phyloP scores from a whole-genome alignment of 176 grass and related monocot species.

The Phoenix dactylifera region DNA sequence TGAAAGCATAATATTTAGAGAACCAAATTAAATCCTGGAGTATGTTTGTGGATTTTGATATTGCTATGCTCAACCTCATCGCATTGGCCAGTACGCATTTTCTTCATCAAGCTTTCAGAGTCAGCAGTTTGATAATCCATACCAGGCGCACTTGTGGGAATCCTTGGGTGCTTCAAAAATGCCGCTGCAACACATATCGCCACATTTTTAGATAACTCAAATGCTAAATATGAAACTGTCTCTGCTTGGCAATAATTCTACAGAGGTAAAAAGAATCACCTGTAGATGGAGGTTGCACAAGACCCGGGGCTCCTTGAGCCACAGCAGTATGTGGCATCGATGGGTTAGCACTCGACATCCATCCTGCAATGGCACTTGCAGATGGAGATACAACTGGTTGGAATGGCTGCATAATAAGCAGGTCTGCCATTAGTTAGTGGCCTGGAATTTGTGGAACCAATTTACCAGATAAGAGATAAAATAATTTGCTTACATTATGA shows the following conservation, averaged over 20 bases:
- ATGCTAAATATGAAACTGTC: too few relatives aligned
- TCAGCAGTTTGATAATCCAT: slow-evolving; percentile 97
- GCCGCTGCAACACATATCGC: slow-evolving; percentile 40
- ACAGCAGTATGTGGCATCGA: slow-evolving; percentile 70
- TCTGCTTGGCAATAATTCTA: too few relatives aligned
- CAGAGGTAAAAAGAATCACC: slow-evolving; percentile 17
- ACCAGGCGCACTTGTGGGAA: slow-evolving; percentile 62
- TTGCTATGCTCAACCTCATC: slow-evolving; percentile 51
- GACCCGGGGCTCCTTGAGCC: slow-evolving; percentile 72
- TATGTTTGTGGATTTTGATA: too few relatives aligned
- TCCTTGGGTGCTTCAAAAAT: slow-evolving; percentile 93
- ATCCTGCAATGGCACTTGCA: slow-evolving; percentile 88
- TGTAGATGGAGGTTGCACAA: slow-evolving; percentile 76
- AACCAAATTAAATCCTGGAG: not conserved
- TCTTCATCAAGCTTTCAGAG: slow-evolving; percentile 98
- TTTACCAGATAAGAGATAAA: too few relatives aligned
- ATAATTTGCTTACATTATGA: slow-evolving; percentile 49
- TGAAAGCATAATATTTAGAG: too few relatives aligned
- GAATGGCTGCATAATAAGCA: slow-evolving; percentile 57
- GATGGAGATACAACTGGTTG: slow-evolving; percentile 91
- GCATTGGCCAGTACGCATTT: slow-evolving; percentile 83
- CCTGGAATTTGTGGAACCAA: too few relatives aligned
- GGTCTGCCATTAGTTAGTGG: too few relatives aligned
- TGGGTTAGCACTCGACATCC: slow-evolving; percentile 93
- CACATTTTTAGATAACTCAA: too few relatives aligned